Percentiles rank a stretch among this genome's conserved stretches.
phyloP scores from a whole-genome alignment of 371 early-diverging fungal genomes.

The Chytridium lagenaria region DNA sequence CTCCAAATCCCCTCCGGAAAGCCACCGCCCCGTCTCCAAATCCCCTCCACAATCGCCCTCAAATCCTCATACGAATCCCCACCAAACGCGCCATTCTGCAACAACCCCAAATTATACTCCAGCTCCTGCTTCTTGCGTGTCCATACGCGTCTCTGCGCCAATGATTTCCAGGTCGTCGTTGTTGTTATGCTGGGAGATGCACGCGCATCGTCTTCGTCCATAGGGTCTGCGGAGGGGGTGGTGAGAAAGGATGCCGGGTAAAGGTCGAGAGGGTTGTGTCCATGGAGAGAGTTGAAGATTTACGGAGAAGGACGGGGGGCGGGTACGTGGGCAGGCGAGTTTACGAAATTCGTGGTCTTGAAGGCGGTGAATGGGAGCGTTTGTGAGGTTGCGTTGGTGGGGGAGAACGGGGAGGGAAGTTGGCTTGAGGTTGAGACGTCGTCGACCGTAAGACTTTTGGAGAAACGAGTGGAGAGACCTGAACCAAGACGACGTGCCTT shows the following conservation, averaged over 20 bases:
- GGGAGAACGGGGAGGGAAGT: not conserved
- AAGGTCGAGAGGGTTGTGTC: not conserved
- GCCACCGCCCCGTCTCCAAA: not conserved
- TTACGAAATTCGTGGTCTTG: too few species aligned
- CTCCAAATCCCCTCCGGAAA: not conserved
- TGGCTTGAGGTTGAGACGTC: too few species aligned
- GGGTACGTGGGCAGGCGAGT: too few species aligned
- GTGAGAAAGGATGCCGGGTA: not conserved
- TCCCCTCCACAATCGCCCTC: not conserved
- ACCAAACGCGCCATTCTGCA: conserved; percentile 2
- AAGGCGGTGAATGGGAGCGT: not conserved
- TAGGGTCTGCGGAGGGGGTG: not conserved
- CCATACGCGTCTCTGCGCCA: not conserved
- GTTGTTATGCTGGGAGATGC: not conserved
- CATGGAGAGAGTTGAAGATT: not conserved
- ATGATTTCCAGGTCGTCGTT: not conserved
- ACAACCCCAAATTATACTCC: not conserved
- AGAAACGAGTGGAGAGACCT: not conserved
- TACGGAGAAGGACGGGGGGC: not conserved
- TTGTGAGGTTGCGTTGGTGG: not conserved
- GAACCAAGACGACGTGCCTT: not conserved
- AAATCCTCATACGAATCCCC: conserved; percentile 16
- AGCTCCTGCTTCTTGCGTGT: conserved; percentile 8
- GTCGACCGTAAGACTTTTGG: not conserved
- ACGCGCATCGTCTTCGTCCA: not conserved